Percentiles rank a stretch among this genome's conserved stretches.
Evolutionary conservation across 2,329 filamentous ascomycete species (phyloP).

Genomic region (Beauveria medogensis): DNA sequence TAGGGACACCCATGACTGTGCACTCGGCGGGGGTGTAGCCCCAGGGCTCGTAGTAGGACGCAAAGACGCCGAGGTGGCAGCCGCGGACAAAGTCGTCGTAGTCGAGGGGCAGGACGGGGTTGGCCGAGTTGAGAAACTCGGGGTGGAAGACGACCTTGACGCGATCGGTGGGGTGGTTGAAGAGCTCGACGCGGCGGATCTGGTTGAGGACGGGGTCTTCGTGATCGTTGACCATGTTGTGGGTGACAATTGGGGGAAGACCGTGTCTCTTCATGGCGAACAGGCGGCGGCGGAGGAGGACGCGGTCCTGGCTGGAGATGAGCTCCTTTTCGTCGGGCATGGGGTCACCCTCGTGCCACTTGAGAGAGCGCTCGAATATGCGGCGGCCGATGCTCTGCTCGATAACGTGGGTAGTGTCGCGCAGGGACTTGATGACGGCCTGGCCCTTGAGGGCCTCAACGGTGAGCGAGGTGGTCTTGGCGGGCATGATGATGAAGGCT

Average conservation of each 20-base stretch:
- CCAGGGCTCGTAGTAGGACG: conserved; percentile 99
- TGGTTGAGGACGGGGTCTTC: conserved; percentile 96
- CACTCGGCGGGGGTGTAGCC: conserved; percentile 97
- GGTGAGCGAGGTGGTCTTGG: conserved; percentile 87
- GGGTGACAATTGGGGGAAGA: conserved; percentile 91
- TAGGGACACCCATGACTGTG: conserved; percentile 97
- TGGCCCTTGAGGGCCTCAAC: conserved; percentile 95
- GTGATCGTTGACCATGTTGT: conserved; percentile 94
- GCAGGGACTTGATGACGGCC: conserved; percentile 91
- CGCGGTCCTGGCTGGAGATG: conserved; percentile 83
- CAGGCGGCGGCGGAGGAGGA: conserved; percentile 79
- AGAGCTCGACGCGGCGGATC: conserved; percentile 89
- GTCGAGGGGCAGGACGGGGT: conserved; percentile 89
- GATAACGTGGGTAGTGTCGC: conserved; percentile 88
- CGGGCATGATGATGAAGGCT: conserved; percentile 97
- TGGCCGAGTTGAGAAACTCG: conserved; percentile 92
- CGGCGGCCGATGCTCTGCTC: conserved; percentile 87
- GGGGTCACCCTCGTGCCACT: conserved; percentile 90
- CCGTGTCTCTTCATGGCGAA: conserved; percentile 94
- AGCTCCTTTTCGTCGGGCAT: conserved; percentile 96
- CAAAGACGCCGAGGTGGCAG: conserved; percentile 90
- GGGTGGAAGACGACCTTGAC: conserved; percentile 98
- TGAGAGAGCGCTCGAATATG: conserved; percentile 87
- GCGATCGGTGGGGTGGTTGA: conserved; percentile 89
- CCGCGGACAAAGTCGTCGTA: conserved; percentile 98